Conservation (phyloP, 2,329 filamentous ascomycete genomes). For the Penicillium vulpinum region DNA sequence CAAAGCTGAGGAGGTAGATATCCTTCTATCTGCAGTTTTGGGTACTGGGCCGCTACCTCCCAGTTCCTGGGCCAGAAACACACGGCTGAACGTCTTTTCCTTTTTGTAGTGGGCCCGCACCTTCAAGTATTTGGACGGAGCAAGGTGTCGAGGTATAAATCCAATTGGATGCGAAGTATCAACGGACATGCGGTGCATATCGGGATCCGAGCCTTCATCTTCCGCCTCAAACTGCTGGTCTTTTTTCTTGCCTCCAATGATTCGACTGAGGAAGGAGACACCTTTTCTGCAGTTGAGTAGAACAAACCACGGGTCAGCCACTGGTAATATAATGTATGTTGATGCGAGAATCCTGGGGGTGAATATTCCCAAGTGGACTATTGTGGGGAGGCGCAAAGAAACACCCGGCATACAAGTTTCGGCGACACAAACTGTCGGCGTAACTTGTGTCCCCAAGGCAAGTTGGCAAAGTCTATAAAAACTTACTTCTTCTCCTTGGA, state of each 20-base stretch:
- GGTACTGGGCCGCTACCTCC: constrained; percentile 54
- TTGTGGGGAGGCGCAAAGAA: not conserved
- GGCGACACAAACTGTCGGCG: not conserved
- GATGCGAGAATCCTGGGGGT: constrained; percentile 1
- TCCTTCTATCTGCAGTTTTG: constrained; percentile 32
- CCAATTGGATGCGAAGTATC: constrained; percentile 75
- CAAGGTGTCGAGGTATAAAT: constrained; percentile 83
- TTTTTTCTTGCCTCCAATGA: constrained; percentile 77
- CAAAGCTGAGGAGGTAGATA: constrained; percentile 24
- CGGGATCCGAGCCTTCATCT: constrained; percentile 68
- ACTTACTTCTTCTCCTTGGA: constrained; percentile 67
- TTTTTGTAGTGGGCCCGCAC: constrained; percentile 80
- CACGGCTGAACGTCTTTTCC: constrained; percentile 74
- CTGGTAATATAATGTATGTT: not conserved
- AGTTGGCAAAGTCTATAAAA: not conserved
- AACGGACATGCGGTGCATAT: constrained; percentile 72
- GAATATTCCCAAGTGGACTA: not conserved
- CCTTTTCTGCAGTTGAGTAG: constrained; percentile 64
- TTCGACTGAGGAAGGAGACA: constrained; percentile 83
- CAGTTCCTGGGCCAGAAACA: constrained; percentile 94
- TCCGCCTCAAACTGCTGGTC: constrained; percentile 51
- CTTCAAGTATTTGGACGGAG: constrained; percentile 87
- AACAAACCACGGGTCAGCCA: constrained; percentile 12
- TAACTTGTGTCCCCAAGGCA: not conserved
- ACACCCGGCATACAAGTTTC: not conserved